Evolutionary conservation across 345 rosid species (phyloP).

Genomic region (Populus nigra): DNA sequence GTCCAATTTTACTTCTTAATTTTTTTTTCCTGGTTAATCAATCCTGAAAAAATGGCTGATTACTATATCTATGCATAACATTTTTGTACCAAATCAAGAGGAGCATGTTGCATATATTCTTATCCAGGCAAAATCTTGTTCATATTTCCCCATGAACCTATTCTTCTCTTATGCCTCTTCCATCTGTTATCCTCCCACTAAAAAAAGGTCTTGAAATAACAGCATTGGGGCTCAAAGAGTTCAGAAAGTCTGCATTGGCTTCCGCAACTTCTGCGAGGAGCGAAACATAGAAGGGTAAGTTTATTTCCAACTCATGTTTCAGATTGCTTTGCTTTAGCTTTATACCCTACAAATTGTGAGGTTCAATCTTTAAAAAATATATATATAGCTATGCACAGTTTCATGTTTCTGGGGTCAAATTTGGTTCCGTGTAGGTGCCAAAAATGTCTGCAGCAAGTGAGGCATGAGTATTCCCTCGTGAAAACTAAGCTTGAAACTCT

Average conservation of each 20-base stretch:
- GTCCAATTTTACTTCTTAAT: background rate
- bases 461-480: constrained; percentile 46
- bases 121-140: too few species aligned
- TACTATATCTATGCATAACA: background rate
- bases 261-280: constrained; percentile 47
- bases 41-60: background rate
- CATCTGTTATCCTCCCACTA: background rate
- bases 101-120: background rate
- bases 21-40: background rate
- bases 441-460: constrained; percentile 56
- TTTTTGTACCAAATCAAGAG: background rate
- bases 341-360: background rate
- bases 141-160: background rate
- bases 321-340: background rate
- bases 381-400: background rate
- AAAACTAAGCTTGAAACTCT: constrained; percentile 60
- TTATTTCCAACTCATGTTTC: constrained; percentile 1
- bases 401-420: constrained; percentile 1
- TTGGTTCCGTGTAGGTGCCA: constrained; percentile 42
- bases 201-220: constrained; percentile 17
- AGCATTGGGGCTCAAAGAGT: constrained; percentile 65
- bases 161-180: background rate
- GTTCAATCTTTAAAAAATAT: background rate
- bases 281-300: constrained; percentile 49
- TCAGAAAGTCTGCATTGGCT: constrained; percentile 45